Evolutionary conservation across 2,329 filamentous ascomycete genomes (phyloP).

Genomic region (Aspergillus fischeri): DNA sequence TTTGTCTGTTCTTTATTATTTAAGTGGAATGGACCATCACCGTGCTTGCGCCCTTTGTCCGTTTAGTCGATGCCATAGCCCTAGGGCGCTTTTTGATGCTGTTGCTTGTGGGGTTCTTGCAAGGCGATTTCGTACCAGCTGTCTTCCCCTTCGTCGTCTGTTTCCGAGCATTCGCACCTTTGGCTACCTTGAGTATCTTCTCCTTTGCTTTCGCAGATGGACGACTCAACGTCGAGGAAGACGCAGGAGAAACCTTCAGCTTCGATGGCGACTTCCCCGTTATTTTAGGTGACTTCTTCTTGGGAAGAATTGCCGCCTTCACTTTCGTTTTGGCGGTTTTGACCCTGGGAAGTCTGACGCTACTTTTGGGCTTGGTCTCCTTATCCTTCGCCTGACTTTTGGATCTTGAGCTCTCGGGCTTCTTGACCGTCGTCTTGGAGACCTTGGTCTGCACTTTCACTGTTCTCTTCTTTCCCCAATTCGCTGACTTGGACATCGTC

Average conservation of each 20-base stretch:
- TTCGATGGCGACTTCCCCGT: slow-evolving; percentile 12
- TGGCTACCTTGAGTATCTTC: slow-evolving; percentile 23
- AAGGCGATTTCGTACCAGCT: slow-evolving; percentile 5
- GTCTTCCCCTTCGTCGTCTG: slow-evolving; percentile 12
- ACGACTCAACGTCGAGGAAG: slow-evolving; percentile 22
- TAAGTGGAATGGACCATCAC: neutral
- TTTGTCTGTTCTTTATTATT: neutral
- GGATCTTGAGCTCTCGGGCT: slow-evolving; percentile 10
- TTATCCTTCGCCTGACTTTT: slow-evolving; percentile 17
- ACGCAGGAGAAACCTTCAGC: slow-evolving; percentile 13
- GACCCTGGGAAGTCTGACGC: slow-evolving; percentile 27
- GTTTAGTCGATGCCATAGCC: neutral
- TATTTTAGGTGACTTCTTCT: slow-evolving; percentile 8
- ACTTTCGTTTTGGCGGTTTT: slow-evolving; percentile 25
- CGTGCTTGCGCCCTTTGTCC: neutral
- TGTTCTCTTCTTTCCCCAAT: slow-evolving; percentile 14
- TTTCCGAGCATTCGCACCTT: slow-evolving; percentile 16
- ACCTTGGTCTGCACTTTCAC: slow-evolving; percentile 14
- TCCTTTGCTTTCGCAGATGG: slow-evolving; percentile 28
- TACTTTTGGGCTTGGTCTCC: slow-evolving; percentile 14
- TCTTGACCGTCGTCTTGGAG: slow-evolving; percentile 10
- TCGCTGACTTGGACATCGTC: slow-evolving; percentile 18
- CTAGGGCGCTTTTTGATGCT: slow-evolving; percentile 1
- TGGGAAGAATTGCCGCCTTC: slow-evolving; percentile 19
- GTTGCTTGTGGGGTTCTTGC: slow-evolving; percentile 5